These are phyloP conservation scores for Pseudogymnoascus sp. DNA, from an alignment of 2,329 filamentous ascomycete genomes.

Conservation along the genomic window DNA sequence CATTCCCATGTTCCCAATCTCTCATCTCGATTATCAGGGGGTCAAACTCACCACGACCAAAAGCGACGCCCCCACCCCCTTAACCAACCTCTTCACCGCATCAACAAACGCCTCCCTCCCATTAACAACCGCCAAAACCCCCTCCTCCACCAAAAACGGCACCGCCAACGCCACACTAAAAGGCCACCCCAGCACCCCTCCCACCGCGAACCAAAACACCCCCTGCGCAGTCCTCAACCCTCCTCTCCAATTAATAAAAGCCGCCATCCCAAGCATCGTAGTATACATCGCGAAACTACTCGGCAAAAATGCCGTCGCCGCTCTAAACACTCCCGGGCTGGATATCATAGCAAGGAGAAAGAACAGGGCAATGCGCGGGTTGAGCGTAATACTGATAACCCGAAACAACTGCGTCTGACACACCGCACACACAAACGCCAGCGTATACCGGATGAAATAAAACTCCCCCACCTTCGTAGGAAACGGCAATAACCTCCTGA, in stretches of 20 bases:
- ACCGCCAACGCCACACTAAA: slow-evolving; percentile 77
- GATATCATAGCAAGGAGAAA: slow-evolving; percentile 71
- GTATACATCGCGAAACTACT: slow-evolving; percentile 97
- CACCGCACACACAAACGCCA: slow-evolving; percentile 70
- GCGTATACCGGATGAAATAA: slow-evolving; percentile 70
- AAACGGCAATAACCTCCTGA: slow-evolving; percentile 57
- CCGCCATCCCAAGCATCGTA: slow-evolving; percentile 73
- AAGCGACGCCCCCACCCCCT: slow-evolving; percentile 49
- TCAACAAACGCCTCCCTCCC: slow-evolving; percentile 53
- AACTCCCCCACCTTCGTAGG: slow-evolving; percentile 67
- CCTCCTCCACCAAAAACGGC: slow-evolving; percentile 76
- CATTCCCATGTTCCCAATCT: neutral
- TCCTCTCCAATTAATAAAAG: slow-evolving; percentile 84
- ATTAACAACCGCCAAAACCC: slow-evolving; percentile 48
- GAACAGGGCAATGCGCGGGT: slow-evolving; percentile 75
- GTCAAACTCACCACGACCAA: slow-evolving; percentile 25
- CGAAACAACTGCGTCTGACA: slow-evolving; percentile 79
- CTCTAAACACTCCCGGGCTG: slow-evolving; percentile 90
- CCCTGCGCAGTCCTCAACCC: slow-evolving; percentile 73
- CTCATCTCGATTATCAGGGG: neutral
- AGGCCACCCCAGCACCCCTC: slow-evolving; percentile 85
- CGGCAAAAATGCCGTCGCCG: slow-evolving; percentile 77
- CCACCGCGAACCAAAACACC: slow-evolving; percentile 85
- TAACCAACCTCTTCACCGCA: slow-evolving; percentile 52
- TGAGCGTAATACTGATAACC: slow-evolving; percentile 67